Evolutionary conservation across 176 grass and related monocot species (phyloP).

Genomic region (Poa pratensis): DNA sequence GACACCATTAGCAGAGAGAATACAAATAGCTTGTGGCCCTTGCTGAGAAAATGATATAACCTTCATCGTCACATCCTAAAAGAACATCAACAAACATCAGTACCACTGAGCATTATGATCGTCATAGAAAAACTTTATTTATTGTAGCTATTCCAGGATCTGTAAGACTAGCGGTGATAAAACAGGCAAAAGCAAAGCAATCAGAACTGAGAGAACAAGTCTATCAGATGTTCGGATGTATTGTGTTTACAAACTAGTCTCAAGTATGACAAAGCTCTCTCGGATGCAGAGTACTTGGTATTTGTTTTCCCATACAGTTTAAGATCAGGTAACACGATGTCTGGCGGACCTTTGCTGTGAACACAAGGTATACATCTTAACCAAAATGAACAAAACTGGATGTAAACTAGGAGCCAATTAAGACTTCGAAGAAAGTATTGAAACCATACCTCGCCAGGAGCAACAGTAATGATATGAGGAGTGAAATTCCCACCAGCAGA

Average conservation of each 20-base stretch:
- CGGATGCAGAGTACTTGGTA: not conserved
- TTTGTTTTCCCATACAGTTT: not conserved
- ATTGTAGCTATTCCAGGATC: not conserved
- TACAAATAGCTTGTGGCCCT: slow-evolving; percentile 81
- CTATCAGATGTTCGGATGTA: not conserved
- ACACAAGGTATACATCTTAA: not conserved
- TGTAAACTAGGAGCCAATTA: not conserved
- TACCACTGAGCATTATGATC: not conserved
- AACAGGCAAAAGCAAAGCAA: not conserved
- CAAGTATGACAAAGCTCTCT: not conserved
- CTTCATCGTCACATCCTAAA: slow-evolving; percentile 93
- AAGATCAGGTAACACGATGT: not conserved
- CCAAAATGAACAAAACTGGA: not conserved
- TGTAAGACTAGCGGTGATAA: not conserved
- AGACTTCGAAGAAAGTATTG: not conserved
- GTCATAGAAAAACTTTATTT: not conserved
- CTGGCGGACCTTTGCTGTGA: not conserved
- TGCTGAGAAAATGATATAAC: slow-evolving; percentile 93
- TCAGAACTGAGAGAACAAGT: slow-evolving; percentile 5
- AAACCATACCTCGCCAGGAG: slow-evolving; percentile 85
- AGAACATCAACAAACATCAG: slow-evolving; percentile 26
- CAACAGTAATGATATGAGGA: slow-evolving; percentile 90
- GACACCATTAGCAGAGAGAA: slow-evolving; percentile 85
- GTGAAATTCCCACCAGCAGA: slow-evolving; percentile 93
- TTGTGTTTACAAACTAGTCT: not conserved